Base-by-base conservation (phyloP, 495 filamentous ascomycete genomes). In the Pseudoneurospora amorphoporcata region DNA sequence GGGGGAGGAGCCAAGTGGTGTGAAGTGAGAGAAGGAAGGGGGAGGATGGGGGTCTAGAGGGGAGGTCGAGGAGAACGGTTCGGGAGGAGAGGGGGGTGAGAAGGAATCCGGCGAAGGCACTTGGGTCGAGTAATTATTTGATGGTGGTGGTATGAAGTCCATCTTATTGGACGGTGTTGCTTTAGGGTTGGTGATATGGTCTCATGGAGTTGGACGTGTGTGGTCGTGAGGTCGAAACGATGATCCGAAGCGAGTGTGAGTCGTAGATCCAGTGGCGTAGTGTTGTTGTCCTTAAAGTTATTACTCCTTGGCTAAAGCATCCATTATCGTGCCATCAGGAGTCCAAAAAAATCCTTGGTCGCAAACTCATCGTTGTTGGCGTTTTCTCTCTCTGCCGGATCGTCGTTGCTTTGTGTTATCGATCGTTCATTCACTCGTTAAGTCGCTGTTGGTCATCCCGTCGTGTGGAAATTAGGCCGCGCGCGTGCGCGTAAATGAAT, bases 91-190 rank as follows among this genome's bases (percentile, higher is more conserved):
- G 7, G 40, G 42, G 7, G 40, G 42, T 8, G 16, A 43, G 17
- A 43, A 43, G 14, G 42, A 6, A 6, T 43, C 42, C 6, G 42
- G 2, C n/a, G 17, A 17, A 43, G 42, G 14, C 42, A 43, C 42
- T 43, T 43, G 17, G 42, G 42, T 43, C n/a, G 42, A 8, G 42
- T 43, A 6, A 8, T 41, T 75, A 58, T 70, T 72, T 61, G 53
- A 37, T 42, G 76, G 76, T 39, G 73, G 73, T 5, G 75, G 76
- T 10, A 78, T 73, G 65, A 78, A 76, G 65, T 78, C 76, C 76
- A 78, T 78, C 1, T 58, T 14, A 2, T 58, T 14, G 47, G 4
- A 12, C 47, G 10, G 19, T 53, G 45, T 29, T 53, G 45, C 1
- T 29, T 1, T 29, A 1, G 45, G 19, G 10, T 6, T 53, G 19